phyloP scores from a whole-genome alignment of 352 stramenopile species.

The Globisporangium carolinianum region DNA sequence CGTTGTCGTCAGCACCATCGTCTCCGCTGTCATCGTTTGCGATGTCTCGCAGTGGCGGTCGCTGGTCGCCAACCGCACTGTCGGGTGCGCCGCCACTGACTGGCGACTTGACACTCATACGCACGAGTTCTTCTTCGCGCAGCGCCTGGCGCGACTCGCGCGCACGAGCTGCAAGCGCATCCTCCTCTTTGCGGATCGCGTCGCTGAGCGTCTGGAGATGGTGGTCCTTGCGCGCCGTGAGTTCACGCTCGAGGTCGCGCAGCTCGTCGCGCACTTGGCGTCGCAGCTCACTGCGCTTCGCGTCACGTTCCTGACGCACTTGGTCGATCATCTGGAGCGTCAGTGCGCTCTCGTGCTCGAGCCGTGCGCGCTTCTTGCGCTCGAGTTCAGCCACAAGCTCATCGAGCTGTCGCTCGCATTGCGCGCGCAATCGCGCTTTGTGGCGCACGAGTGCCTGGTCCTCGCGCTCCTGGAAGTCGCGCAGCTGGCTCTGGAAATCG shows the following conservation, averaged over 20 bases:
- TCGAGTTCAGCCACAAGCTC: conserved; percentile 58
- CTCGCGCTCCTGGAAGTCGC: conserved; percentile 65
- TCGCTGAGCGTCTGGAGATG: conserved; percentile 33
- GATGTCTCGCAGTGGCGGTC: background rate
- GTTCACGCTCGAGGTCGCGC: conserved; percentile 34
- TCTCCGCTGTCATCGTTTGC: background rate
- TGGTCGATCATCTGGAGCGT: conserved; percentile 41
- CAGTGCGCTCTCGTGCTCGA: conserved; percentile 57
- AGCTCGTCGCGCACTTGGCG: conserved; percentile 41
- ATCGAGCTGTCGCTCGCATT: conserved; percentile 59
- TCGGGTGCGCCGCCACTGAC: background rate
- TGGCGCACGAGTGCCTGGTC: conserved; percentile 54
- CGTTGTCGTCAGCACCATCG: background rate
- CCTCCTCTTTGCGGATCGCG: conserved; percentile 40
- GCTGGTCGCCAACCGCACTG: background rate
- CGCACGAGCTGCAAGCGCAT: conserved; percentile 20
- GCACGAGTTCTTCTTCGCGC: conserved; percentile 32
- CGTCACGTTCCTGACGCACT: conserved; percentile 43
- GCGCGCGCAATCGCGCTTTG: conserved; percentile 54
- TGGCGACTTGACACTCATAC: background rate
- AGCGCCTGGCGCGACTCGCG: conserved; percentile 26
- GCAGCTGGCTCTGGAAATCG: conserved; percentile 58
- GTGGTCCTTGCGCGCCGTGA: conserved; percentile 36
- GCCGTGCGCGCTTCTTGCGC: conserved; percentile 35
- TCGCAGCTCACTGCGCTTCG: conserved; percentile 38